These are phyloP conservation scores for Leccinum broughii DNA, from an alignment of 768 basidiomycete genomes.

Conservation along the genomic window DNA sequence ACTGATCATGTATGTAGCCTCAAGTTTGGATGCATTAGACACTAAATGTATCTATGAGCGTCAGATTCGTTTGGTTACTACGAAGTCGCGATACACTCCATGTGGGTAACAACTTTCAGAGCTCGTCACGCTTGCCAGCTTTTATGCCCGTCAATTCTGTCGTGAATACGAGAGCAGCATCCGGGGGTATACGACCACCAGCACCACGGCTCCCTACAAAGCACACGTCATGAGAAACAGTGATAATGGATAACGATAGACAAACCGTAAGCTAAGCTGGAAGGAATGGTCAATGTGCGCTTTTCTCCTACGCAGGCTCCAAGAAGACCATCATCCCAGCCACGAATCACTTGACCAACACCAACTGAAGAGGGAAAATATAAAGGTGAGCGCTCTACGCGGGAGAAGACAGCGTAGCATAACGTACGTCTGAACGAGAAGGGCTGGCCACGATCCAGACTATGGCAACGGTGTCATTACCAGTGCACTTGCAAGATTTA, in stretches of 20 bases:
- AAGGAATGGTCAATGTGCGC: constrained; percentile 84
- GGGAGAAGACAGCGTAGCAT: background rate
- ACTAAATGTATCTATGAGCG: background rate
- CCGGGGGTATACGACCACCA: constrained; percentile 73
- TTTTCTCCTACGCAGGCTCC: constrained; percentile 90
- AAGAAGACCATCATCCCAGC: constrained; percentile 80
- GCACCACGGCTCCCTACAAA: constrained; percentile 68
- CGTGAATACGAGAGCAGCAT: constrained; percentile 82
- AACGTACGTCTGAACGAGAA: constrained; percentile 74
- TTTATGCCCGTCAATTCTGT: constrained; percentile 77
- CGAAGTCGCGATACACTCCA: background rate
- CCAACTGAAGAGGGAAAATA: constrained; percentile 51
- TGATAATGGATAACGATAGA: constrained; percentile 7
- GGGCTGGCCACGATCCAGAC: constrained; percentile 71
- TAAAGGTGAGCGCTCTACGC: constrained; percentile 3
- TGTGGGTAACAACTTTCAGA: constrained; percentile 36
- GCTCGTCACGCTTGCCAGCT: constrained; percentile 49
- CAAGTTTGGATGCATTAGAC: background rate
- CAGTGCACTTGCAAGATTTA: background rate
- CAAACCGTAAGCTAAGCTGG: constrained; percentile 80
- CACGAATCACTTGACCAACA: constrained; percentile 76
- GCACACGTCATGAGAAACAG: background rate
- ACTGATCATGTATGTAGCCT: too few relatives aligned
- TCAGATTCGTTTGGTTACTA: background rate
- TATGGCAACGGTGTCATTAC: constrained; percentile 26